A percentile compares a stretch with the other conserved stretches of the same genome.
Evolutionary conservation across 2,329 filamentous ascomycete species (phyloP).

Genomic region (Onygena corvina): DNA sequence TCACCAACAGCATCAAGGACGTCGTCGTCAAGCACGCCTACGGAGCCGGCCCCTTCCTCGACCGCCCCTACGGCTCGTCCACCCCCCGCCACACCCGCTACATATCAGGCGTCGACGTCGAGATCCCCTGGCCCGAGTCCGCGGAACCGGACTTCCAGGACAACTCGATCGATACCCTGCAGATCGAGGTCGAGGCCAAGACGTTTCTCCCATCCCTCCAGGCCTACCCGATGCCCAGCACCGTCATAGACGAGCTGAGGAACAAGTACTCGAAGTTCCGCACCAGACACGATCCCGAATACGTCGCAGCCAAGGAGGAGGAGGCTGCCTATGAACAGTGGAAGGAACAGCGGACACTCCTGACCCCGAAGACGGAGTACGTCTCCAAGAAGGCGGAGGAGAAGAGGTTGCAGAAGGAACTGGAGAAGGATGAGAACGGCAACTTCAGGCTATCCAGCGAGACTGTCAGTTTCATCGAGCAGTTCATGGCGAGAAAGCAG

Average conservation of each 20-base stretch:
- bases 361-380: slow-evolving; percentile 38
- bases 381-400: slow-evolving; percentile 27
- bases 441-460: slow-evolving; percentile 26
- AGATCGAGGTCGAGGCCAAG: slow-evolving; percentile 59
- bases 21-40: slow-evolving; percentile 63
- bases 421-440: slow-evolving; percentile 27
- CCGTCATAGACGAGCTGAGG: slow-evolving; percentile 74
- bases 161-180: slow-evolving; percentile 56
- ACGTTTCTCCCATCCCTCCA: slow-evolving; percentile 71
- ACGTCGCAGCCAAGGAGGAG: slow-evolving; percentile 51
- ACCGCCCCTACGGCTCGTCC: slow-evolving; percentile 38
- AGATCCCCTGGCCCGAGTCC: slow-evolving; percentile 63
- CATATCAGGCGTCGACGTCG: slow-evolving; percentile 58
- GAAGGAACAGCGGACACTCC: slow-evolving; percentile 34
- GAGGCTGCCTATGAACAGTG: slow-evolving; percentile 42
- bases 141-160: slow-evolving; percentile 42
- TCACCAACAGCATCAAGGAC: slow-evolving; percentile 55
- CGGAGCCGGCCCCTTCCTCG: slow-evolving; percentile 39
- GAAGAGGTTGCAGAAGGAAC: slow-evolving; percentile 27
- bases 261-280: slow-evolving; percentile 73
- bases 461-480: slow-evolving; percentile 28
- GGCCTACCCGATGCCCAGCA: slow-evolving; percentile 61
- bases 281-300: slow-evolving; percentile 65
- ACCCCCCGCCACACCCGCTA: slow-evolving; percentile 37
- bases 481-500: slow-evolving; percentile 22